Evolutionary conservation across 2,329 filamentous ascomycete genomes (phyloP).

Genomic region (Penicillium sp.): DNA sequence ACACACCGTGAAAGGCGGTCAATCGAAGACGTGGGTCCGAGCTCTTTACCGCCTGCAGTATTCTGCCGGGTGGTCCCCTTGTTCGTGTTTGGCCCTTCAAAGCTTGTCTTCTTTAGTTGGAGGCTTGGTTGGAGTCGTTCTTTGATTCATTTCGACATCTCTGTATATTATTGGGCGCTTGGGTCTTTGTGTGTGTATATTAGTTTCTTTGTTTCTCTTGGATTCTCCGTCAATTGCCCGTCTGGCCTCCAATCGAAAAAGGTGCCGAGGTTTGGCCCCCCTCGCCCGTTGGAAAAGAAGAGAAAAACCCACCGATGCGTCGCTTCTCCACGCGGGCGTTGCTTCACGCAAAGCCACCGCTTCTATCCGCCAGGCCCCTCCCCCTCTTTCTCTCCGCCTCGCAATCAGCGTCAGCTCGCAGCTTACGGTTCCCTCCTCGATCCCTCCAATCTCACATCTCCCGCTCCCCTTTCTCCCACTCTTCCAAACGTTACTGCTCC

Average conservation of each 20-base stretch:
- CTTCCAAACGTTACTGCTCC: slow-evolving; percentile 59
- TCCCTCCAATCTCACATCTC: slow-evolving; percentile 21
- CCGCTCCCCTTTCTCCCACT: slow-evolving; percentile 26
- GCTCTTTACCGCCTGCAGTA: slow-evolving; percentile 10
- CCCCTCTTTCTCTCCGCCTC: slow-evolving; percentile 22
- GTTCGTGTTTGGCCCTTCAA: no score
- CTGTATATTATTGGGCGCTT: slow-evolving; percentile 12
- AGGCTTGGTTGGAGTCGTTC: slow-evolving; percentile 2
- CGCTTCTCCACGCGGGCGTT: slow-evolving; percentile 32
- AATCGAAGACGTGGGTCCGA: not conserved
- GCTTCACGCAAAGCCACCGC: slow-evolving; percentile 33
- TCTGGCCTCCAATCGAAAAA: not conserved
- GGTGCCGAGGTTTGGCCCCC: no score
- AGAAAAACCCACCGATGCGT: slow-evolving; percentile 22
- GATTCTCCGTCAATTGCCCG: slow-evolving; percentile 8
- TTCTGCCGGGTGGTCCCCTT: slow-evolving; percentile 9
- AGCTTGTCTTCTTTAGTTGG: no score
- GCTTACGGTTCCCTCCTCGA: slow-evolving; percentile 17
- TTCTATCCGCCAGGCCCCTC: slow-evolving; percentile 26
- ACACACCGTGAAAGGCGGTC: slow-evolving; percentile 1
- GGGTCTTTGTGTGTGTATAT: slow-evolving; percentile 5
- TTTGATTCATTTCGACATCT: slow-evolving; percentile 10
- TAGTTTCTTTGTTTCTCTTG: slow-evolving; percentile 2
- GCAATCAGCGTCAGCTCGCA: slow-evolving; percentile 17
- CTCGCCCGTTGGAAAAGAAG: no score